These are phyloP conservation scores for Chrysopogon serrulatus DNA, from an alignment of 176 grass and related monocot species.

Conservation along the genomic window DNA sequence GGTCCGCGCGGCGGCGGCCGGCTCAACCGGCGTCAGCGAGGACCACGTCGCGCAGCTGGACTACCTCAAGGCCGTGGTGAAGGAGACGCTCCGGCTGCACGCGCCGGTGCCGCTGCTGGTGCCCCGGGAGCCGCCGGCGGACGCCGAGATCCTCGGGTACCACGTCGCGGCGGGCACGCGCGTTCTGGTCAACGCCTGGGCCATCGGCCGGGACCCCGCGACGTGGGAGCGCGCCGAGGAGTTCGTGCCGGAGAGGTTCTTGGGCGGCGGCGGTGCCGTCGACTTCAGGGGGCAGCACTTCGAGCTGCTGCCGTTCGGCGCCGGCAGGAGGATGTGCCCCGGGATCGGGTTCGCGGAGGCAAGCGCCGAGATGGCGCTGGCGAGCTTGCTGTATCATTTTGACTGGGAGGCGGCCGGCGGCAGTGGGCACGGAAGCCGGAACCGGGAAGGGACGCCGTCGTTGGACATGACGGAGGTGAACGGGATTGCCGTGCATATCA, in stretches of 20 bases:
- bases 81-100: slow-evolving; percentile 43
- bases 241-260: slow-evolving; percentile 36
- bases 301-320: slow-evolving; percentile 38
- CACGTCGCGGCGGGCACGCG: slow-evolving; percentile 1
- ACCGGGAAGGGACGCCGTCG: background rate
- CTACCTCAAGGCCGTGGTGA: slow-evolving; percentile 27
- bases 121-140: slow-evolving; percentile 10
- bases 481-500: slow-evolving; percentile 18
- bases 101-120: slow-evolving; percentile 13
- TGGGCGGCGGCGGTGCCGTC: background rate
- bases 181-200: slow-evolving; percentile 34
- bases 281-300: slow-evolving; percentile 41
- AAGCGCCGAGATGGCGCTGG: background rate
- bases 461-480: slow-evolving; percentile 34
- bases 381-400: slow-evolving; percentile 10
- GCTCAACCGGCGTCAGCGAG: background rate
- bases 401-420: slow-evolving; percentile 18
- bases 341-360: slow-evolving; percentile 7
- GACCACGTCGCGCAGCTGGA: background rate
- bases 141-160: slow-evolving; percentile 14
- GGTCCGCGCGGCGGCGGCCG: background rate
- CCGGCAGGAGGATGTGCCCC: slow-evolving; percentile 38
- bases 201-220: slow-evolving; percentile 21
- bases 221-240: slow-evolving; percentile 31
- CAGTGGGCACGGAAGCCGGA: background rate